Evolutionary conservation across 768 basidiomycete species (phyloP).

Genomic region (Dictyophora rubrovolvata): DNA sequence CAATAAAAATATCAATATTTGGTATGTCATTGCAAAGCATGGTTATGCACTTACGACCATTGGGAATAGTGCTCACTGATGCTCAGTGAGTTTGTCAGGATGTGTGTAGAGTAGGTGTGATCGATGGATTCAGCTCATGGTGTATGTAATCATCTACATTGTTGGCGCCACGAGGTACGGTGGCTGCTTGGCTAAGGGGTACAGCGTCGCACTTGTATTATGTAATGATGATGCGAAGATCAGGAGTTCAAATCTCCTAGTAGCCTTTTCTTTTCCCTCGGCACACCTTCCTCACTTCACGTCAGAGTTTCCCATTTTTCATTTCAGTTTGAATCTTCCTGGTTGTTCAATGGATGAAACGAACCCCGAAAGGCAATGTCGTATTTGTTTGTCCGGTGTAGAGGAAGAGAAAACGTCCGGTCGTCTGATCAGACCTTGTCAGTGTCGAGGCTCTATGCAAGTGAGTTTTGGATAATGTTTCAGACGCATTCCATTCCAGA

Average conservation of each 20-base stretch:
- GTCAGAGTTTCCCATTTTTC: neutral
- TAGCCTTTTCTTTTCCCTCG: conserved; percentile 3
- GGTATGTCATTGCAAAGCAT: no score
- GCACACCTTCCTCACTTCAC: neutral
- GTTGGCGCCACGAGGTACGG: neutral
- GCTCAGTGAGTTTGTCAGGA: neutral
- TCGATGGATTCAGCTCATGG: neutral
- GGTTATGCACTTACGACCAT: conserved; percentile 2
- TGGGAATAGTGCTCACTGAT: neutral
- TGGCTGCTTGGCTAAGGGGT: conserved; percentile 10
- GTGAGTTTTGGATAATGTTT: conserved; percentile 66
- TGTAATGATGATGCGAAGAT: conserved; percentile 4
- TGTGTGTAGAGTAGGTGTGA: no score
- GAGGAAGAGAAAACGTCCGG: conserved; percentile 46
- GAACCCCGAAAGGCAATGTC: conserved; percentile 51
- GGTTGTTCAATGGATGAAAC: conserved; percentile 13
- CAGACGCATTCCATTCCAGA: conserved; percentile 13
- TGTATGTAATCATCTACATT: neutral
- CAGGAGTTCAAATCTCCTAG: conserved; percentile 11
- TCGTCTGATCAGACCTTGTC: conserved; percentile 70
- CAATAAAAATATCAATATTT: no score
- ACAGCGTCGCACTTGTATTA: conserved; percentile 10
- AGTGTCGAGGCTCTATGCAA: conserved; percentile 23
- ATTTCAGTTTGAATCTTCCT: neutral
- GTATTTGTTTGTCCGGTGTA: conserved; percentile 71